A percentile compares a stretch with the other conserved stretches of the same genome.
Conservation (phyloP, 257 asterid species). For the Solanum pennellii region DNA sequence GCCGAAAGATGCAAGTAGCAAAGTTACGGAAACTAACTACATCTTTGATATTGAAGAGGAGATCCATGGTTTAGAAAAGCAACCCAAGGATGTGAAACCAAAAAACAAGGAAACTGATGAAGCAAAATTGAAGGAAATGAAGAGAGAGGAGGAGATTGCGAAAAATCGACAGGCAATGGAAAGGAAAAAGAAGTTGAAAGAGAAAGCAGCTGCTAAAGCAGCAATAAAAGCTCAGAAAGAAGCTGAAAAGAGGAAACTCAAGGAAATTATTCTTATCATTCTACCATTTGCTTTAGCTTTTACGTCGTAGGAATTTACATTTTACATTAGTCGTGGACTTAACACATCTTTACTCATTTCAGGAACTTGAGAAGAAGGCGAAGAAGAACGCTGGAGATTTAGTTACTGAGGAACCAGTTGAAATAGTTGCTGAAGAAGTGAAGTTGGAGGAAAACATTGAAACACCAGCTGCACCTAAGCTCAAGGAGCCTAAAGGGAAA, state of each 20-base stretch:
- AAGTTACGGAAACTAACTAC: not conserved
- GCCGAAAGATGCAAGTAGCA: slow-evolving; percentile 23
- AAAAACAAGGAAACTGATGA: slow-evolving; percentile 40
- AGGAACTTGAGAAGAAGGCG: slow-evolving; percentile 85
- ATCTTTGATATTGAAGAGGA: slow-evolving; percentile 25
- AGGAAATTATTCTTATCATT: slow-evolving; percentile 28
- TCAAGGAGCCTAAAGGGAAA: slow-evolving; percentile 37
- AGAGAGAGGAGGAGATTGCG: slow-evolving; percentile 61
- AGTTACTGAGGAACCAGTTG: slow-evolving; percentile 46
- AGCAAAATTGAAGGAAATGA: slow-evolving; percentile 55
- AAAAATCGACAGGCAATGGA: slow-evolving; percentile 68
- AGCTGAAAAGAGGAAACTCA: slow-evolving; percentile 93
- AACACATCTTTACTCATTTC: not conserved
- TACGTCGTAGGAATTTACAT: not conserved
- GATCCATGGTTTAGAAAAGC: slow-evolving; percentile 12
- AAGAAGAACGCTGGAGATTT: slow-evolving; percentile 50
- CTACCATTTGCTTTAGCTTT: not conserved
- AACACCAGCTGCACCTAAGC: slow-evolving; percentile 25
- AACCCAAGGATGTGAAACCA: slow-evolving; percentile 22
- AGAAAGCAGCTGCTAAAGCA: slow-evolving; percentile 81
- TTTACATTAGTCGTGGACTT: not conserved
- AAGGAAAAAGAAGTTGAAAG: slow-evolving; percentile 72
- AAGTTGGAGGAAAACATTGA: slow-evolving; percentile 39
- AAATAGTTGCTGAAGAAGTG: slow-evolving; percentile 40
- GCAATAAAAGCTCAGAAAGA: slow-evolving; percentile 67